phyloP scores from a whole-genome alignment of 345 rosid genomes.

The Aquilaria malaccensis region DNA sequence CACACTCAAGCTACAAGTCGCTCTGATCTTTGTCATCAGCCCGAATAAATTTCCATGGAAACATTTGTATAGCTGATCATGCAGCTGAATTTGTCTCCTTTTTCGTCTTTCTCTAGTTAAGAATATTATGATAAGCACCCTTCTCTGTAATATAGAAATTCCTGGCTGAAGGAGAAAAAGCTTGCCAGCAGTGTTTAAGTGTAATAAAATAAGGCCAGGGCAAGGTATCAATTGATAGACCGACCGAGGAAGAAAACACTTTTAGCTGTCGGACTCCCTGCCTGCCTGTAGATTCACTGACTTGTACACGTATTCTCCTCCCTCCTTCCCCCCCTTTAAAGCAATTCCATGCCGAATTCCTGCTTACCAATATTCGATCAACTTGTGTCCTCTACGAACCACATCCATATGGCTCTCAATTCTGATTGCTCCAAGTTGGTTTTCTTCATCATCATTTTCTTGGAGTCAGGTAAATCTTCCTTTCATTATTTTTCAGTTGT shows the following conservation, averaged over 20 bases:
- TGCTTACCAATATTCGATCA: neutral
- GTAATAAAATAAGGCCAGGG: neutral
- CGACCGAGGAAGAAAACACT: slow-evolving; percentile 22
- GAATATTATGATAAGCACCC: no score
- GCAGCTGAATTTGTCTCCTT: no score
- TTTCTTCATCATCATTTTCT: slow-evolving; percentile 10
- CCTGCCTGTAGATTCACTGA: slow-evolving; percentile 16
- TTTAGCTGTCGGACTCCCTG: neutral
- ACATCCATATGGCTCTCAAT: slow-evolving; percentile 12
- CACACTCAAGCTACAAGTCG: neutral
- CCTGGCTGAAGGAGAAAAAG: no score
- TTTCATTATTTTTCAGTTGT: neutral
- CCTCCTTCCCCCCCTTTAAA: neutral
- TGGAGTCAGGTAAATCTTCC: slow-evolving; percentile 20
- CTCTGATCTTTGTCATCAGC: neutral
- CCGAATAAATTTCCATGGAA: neutral
- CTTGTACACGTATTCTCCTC: slow-evolving; percentile 23
- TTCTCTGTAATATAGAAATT: no score
- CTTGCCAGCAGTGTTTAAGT: no score
- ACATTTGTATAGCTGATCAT: neutral
- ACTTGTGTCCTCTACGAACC: neutral
- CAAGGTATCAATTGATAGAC: slow-evolving; percentile 9
- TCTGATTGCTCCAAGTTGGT: neutral
- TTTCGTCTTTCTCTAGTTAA: no score
- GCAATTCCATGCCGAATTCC: neutral